Percentiles rank a stretch among this genome's conserved stretches.
These are phyloP conservation scores for Limonium bicolor DNA, from an alignment of 148 eudicot species.

Conservation along the genomic window DNA sequence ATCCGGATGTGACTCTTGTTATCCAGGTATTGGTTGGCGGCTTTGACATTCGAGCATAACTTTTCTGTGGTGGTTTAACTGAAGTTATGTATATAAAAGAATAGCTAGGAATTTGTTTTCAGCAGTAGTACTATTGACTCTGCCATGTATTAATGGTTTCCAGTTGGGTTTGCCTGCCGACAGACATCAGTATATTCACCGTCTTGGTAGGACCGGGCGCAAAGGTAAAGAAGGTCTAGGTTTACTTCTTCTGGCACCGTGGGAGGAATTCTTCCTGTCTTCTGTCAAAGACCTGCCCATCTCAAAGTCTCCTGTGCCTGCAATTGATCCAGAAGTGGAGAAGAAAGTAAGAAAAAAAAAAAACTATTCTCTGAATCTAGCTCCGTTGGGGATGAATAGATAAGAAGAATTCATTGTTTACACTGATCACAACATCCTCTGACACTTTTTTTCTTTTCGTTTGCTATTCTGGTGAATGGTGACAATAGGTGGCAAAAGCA, in stretches of 20 bases:
- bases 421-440: no score
- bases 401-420: background rate
- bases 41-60: no score
- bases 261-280: constrained; percentile 7
- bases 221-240: constrained; percentile 11
- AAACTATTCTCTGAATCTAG: background rate
- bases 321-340: background rate
- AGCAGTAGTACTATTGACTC: no score
- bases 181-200: constrained; percentile 21
- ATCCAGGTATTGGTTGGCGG: constrained; percentile 51
- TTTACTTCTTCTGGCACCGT: constrained; percentile 7
- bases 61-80: no score
- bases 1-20: constrained; percentile 91
- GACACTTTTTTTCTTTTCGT: no score
- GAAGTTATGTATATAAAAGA: no score
- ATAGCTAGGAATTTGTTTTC: no score
- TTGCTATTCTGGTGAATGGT: no score
- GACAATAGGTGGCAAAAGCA: constrained; percentile 70
- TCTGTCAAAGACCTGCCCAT: constrained; percentile 4
- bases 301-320: background rate
- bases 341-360: constrained; percentile 3
- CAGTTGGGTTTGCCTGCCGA: constrained; percentile 82
- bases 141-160: no score
- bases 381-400: background rate
- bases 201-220: constrained; percentile 10